Conservation (phyloP, 257 asterid species). For the Penstemon davidsonii region DNA sequence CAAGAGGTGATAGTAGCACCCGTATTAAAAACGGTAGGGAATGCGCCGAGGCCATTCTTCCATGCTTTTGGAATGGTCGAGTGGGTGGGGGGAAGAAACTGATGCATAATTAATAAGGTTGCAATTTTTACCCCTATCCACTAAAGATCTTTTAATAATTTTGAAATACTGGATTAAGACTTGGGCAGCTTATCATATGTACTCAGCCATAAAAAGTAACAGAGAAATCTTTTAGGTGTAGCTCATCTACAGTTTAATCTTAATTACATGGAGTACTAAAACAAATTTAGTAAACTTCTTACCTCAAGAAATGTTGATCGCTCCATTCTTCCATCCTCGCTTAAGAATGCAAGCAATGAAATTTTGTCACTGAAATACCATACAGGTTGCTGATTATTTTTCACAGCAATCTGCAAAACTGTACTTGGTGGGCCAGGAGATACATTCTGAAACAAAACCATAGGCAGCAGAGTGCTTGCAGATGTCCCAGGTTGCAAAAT, state of each 20-base stretch:
- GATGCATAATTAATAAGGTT: not conserved
- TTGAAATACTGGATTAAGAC: not conserved
- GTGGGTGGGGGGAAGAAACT: not conserved
- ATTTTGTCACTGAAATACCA: conserved; percentile 88
- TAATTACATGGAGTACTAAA: not conserved
- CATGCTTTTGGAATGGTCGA: too few relatives aligned
- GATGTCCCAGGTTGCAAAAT: conserved; percentile 86
- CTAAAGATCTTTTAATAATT: not conserved
- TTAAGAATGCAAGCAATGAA: conserved; percentile 54
- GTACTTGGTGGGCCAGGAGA: conserved; percentile 84
- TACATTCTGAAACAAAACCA: conserved; percentile 84
- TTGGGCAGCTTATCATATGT: not conserved
- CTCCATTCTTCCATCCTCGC: conserved; percentile 96
- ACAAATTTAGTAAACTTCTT: conserved; percentile 15
- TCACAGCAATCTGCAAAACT: conserved; percentile 92
- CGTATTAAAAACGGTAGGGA: too few relatives aligned
- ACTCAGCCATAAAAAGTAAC: conserved; percentile 10
- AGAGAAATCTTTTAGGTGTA: not conserved
- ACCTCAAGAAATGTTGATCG: conserved; percentile 91
- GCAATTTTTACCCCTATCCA: not conserved
- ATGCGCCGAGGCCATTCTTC: too few relatives aligned
- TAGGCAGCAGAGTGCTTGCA: conserved; percentile 75
- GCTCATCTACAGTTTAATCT: not conserved
- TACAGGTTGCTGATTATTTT: conserved; percentile 96
- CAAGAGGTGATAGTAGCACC: conserved; percentile 14